These are phyloP conservation scores for Murraya koenigii DNA, from an alignment of 345 rosid species.

Conservation along the genomic window DNA sequence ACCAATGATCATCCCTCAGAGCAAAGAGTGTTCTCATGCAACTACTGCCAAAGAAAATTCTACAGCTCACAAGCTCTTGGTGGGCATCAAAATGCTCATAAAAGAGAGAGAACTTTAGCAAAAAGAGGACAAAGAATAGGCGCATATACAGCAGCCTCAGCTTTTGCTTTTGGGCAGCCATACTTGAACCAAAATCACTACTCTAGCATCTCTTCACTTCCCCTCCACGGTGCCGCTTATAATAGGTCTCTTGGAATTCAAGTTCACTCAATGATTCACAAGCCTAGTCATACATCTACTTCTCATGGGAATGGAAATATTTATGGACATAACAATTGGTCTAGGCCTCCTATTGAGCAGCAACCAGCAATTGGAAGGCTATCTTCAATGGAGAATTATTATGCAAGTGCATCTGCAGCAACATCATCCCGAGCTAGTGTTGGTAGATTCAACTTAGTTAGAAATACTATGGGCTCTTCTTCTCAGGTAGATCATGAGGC, in stretches of 20 bases:
- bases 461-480: slow-evolving; percentile 27
- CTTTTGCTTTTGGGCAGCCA: slow-evolving; percentile 51
- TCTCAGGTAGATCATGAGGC: slow-evolving; percentile 25
- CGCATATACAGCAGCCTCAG: slow-evolving; percentile 25
- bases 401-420: slow-evolving; percentile 14
- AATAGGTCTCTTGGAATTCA: slow-evolving; percentile 61
- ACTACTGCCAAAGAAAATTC: slow-evolving; percentile 85
- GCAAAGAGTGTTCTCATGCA: slow-evolving; percentile 72
- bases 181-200: slow-evolving; percentile 30
- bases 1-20: slow-evolving; percentile 22
- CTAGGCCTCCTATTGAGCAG: slow-evolving; percentile 43
- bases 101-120: slow-evolving; percentile 77
- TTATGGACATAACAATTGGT: slow-evolving; percentile 41
- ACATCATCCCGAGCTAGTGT: slow-evolving; percentile 23
- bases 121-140: slow-evolving; percentile 60
- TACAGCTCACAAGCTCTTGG: slow-evolving; percentile 91
- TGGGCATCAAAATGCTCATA: slow-evolving; percentile 91
- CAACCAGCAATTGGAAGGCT: slow-evolving; percentile 60
- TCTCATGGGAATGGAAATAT: slow-evolving; percentile 27
- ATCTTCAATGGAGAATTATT: slow-evolving; percentile 32
- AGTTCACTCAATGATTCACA: slow-evolving; percentile 61
- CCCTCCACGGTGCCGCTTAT: slow-evolving; percentile 46
- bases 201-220: slow-evolving; percentile 46
- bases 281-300: slow-evolving; percentile 32
- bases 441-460: slow-evolving; percentile 39